A percentile compares a stretch with the other conserved stretches of the same genome.
Conservation (phyloP, 441 rosid genomes). For the Theobroma grandiflorum region DNA sequence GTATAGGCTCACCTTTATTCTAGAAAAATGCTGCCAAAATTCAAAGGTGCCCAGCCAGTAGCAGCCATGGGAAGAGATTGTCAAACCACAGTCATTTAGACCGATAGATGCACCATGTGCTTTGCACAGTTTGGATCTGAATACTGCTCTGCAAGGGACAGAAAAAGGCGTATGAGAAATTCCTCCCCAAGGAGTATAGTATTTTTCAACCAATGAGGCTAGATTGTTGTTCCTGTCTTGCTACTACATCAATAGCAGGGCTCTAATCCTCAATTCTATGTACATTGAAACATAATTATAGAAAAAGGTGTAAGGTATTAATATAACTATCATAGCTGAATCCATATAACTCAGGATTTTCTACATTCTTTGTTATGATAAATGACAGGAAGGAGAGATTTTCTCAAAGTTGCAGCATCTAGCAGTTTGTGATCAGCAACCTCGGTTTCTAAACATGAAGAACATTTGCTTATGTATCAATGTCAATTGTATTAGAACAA, state of each 20-base stretch:
- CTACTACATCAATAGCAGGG: not conserved
- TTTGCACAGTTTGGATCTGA: not conserved
- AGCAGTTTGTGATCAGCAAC: no score
- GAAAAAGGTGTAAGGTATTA: not conserved
- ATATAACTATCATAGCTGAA: no score
- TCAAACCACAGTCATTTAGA: not conserved
- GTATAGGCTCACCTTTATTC: no score
- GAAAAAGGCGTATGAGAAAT: not conserved
- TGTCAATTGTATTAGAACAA: not conserved
- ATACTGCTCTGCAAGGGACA: not conserved
- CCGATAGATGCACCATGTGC: not conserved
- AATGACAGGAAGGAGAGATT: no score
- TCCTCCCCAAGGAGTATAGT: not conserved
- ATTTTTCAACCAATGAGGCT: not conserved
- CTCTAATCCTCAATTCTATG: no score
- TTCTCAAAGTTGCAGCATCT: no score
- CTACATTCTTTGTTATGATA: no score
- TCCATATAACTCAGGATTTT: no score
- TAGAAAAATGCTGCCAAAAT: no score
- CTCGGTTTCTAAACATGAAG: not conserved
- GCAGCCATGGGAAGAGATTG: not conserved
- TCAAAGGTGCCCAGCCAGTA: not conserved
- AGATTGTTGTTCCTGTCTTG: not conserved
- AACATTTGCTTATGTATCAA: not conserved
- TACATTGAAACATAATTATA: not conserved